These are phyloP conservation scores for Ploettnerulaceae sp. DNA, from an alignment of 2,329 filamentous ascomycete genomes.

Conservation along the genomic window DNA sequence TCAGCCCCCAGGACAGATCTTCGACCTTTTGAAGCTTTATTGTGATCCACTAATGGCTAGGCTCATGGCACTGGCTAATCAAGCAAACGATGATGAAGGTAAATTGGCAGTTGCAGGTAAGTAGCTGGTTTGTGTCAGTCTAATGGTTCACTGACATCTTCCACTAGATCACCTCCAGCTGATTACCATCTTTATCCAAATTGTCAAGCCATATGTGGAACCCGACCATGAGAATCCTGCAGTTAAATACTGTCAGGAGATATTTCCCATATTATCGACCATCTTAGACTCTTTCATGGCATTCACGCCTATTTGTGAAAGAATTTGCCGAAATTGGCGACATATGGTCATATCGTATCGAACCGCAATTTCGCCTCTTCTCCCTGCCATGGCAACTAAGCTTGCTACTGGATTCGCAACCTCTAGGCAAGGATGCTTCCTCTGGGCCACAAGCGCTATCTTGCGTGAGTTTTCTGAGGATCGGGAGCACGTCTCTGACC, in stretches of 20 bases:
- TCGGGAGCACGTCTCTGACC: conserved; percentile 73
- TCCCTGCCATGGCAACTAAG: conserved; percentile 82
- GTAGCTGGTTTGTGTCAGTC: conserved; percentile 22
- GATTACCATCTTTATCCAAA: conserved; percentile 83
- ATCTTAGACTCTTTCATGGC: conserved; percentile 83
- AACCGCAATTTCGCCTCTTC: conserved; percentile 77
- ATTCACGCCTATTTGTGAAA: conserved; percentile 85
- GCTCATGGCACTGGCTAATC: conserved; percentile 81
- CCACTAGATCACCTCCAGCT: conserved; percentile 76
- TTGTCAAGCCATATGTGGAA: conserved; percentile 68
- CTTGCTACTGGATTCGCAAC: conserved; percentile 78
- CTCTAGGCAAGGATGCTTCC: conserved; percentile 89
- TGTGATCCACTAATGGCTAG: conserved; percentile 85
- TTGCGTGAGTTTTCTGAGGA: conserved; percentile 93
- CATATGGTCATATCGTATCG: conserved; percentile 96
- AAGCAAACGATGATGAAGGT: conserved; percentile 73
- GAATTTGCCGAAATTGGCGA: conserved; percentile 91
- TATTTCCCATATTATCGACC: conserved; percentile 80
- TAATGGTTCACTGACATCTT: background rate
- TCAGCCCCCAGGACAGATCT: conserved; percentile 74
- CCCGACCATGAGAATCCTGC: conserved; percentile 75
- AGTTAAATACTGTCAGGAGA: conserved; percentile 93
- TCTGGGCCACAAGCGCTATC: conserved; percentile 97
- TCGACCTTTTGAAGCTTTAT: conserved; percentile 83
- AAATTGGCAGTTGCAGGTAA: conserved; percentile 81